phyloP scores from a whole-genome alignment of 1,284 basidiomycete species.

The Melampsora larici-populina region DNA sequence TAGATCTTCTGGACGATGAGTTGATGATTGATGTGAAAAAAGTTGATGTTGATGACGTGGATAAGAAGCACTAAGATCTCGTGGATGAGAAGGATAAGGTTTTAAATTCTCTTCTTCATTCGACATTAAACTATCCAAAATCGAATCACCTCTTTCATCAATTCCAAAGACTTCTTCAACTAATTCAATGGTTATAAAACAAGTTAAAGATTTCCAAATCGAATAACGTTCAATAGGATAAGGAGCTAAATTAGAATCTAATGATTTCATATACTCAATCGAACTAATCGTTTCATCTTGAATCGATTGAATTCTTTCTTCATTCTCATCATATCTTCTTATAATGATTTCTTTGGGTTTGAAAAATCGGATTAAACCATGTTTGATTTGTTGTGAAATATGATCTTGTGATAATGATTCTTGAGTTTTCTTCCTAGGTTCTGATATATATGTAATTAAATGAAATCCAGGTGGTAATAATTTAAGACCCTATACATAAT shows the following conservation, averaged over 20 bases:
- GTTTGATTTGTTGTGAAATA: constrained; percentile 26
- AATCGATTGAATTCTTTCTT: background rate
- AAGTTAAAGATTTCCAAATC: constrained; percentile 25
- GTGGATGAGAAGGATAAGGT: background rate
- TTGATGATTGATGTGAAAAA: background rate
- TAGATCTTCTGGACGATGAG: background rate
- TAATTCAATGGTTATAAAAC: background rate
- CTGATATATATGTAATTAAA: constrained; percentile 27
- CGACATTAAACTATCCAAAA: constrained; percentile 27
- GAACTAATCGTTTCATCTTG: constrained; percentile 23
- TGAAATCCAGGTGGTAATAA: constrained; percentile 35
- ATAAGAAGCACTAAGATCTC: background rate
- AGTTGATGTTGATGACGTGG: background rate
- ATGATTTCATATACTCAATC: constrained; percentile 27
- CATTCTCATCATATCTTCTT: constrained; percentile 4
- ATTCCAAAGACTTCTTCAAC: constrained; percentile 18
- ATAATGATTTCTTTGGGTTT: constrained; percentile 29
- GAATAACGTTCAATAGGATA: constrained; percentile 26
- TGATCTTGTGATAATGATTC: background rate
- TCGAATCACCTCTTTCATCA: constrained; percentile 8
- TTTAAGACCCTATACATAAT: constrained; percentile 28
- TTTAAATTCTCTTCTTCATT: constrained; percentile 5
- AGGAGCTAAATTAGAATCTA: constrained; percentile 26
- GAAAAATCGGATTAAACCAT: constrained; percentile 26
- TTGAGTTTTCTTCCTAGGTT: background rate